Conservation (phyloP, 169 alveolate genomes). For the Eimeria necatrix region DNA sequence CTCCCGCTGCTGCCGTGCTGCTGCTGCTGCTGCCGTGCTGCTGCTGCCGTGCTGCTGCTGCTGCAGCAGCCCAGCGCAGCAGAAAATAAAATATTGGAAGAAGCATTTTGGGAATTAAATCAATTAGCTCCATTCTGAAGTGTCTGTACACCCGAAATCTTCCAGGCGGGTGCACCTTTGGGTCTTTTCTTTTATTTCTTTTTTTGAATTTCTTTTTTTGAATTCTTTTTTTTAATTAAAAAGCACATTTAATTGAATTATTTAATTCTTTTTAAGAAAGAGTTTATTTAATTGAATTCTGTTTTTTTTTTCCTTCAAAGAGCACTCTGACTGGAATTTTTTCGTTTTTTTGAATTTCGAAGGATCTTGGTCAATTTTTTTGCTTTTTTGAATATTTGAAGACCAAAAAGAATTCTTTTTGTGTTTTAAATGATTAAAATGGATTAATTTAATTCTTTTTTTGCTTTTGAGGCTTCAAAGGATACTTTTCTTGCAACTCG, state of each 20-base stretch:
- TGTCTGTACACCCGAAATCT: background rate
- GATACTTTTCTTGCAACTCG: slow-evolving; percentile 86
- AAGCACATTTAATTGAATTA: too few relatives aligned
- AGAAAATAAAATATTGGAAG: background rate
- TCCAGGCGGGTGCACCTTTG: background rate
- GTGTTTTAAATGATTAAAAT: too few relatives aligned
- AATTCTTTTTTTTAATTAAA: background rate
- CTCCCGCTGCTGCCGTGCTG: background rate
- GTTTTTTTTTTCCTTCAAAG: background rate
- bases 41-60: too few relatives aligned
- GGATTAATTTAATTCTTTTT: too few relatives aligned
- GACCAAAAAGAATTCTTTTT: too few relatives aligned
- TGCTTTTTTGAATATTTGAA: background rate
- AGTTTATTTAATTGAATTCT: background rate
- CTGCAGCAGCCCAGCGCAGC: too few relatives aligned
- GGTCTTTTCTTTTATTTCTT: background rate
- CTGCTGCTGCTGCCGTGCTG: too few relatives aligned
- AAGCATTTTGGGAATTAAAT: background rate
- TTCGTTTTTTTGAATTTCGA: background rate
- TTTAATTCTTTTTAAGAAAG: too few relatives aligned
- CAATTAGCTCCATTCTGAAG: background rate
- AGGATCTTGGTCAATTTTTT: background rate
- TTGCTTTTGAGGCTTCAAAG: slow-evolving; percentile 77
- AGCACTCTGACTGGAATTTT: background rate
- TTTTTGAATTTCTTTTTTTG: background rate